Conservation (phyloP, 768 basidiomycete species). For the Leccinum fibrillosum region DNA sequence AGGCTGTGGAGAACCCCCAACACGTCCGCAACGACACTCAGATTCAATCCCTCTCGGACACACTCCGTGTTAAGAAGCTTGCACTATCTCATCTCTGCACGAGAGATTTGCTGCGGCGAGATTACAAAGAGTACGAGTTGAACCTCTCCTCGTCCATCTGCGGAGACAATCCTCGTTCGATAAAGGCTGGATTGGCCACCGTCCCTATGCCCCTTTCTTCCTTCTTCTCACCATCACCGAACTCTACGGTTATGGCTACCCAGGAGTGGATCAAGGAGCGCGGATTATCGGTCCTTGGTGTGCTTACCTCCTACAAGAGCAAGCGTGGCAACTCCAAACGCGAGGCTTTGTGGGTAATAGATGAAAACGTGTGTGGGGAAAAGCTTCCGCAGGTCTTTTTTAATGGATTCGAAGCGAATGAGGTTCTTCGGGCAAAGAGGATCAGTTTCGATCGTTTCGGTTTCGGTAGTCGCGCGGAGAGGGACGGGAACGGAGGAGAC, state of each 20-base stretch:
- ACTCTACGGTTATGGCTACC: slow-evolving; percentile 15
- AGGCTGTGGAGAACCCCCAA: slow-evolving; percentile 10
- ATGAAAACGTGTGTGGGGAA: slow-evolving; percentile 30
- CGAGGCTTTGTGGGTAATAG: slow-evolving; percentile 70
- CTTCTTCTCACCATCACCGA: slow-evolving; percentile 33
- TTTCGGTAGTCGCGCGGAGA: slow-evolving; percentile 4
- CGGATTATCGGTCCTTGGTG: slow-evolving; percentile 64
- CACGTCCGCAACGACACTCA: slow-evolving; percentile 37
- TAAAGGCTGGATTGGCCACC: slow-evolving; percentile 76
- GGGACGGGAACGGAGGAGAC: slow-evolving; percentile 12
- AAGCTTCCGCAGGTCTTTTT: slow-evolving; percentile 45
- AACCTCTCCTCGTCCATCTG: slow-evolving; percentile 33
- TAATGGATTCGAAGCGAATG: slow-evolving; percentile 54
- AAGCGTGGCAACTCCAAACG: slow-evolving; percentile 51
- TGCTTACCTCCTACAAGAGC: slow-evolving; percentile 69
- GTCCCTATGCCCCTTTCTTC: slow-evolving; percentile 66
- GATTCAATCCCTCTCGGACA: slow-evolving; percentile 52
- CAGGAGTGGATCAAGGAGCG: slow-evolving; percentile 66
- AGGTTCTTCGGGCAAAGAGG: slow-evolving; percentile 51
- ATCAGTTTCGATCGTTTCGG: slow-evolving; percentile 22
- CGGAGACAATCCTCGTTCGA: slow-evolving; percentile 27
- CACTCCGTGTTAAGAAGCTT: slow-evolving; percentile 48
- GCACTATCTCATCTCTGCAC: slow-evolving; percentile 65
- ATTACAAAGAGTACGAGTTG: slow-evolving; percentile 86
- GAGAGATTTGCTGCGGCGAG: slow-evolving; percentile 82